Percentiles rank a stretch among this genome's conserved stretches.
Evolutionary conservation across 352 stramenopile species (phyloP).

Genomic region (Phytophthora podocarpi): DNA sequence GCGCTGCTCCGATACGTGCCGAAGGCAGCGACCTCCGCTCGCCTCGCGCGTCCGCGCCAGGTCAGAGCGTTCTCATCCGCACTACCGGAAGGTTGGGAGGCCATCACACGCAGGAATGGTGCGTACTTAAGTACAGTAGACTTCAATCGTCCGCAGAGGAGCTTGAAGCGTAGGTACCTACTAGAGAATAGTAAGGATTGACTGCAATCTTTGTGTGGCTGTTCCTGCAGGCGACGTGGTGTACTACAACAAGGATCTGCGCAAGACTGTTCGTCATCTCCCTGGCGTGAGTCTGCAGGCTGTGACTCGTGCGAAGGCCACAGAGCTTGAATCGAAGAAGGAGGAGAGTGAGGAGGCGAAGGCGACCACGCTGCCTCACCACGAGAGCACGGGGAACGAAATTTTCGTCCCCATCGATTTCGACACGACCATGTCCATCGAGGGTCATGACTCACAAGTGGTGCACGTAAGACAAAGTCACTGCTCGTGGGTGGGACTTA

Average conservation of each 20-base stretch:
- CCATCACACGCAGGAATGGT: conserved; percentile 68
- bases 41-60: not conserved
- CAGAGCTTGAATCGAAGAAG: conserved; percentile 10
- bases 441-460: conserved; percentile 88
- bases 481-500: not conserved
- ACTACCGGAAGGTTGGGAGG: conserved; percentile 64
- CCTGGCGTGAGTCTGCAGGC: conserved; percentile 35
- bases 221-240: conserved; percentile 54
- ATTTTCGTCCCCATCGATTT: conserved; percentile 86
- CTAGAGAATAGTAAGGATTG: too few species aligned
- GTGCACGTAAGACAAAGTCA: conserved; percentile 60
- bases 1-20: conserved; percentile 13
- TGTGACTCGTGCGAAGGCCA: conserved; percentile 3
- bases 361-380: conserved; percentile 18
- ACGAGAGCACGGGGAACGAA: conserved; percentile 52
- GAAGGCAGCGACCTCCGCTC: not conserved
- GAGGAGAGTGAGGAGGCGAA: conserved; percentile 10
- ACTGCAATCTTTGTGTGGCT: not conserved
- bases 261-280: conserved; percentile 64
- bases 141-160: not conserved
- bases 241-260: conserved; percentile 66
- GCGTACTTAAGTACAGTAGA: not conserved
- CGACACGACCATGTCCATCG: conserved; percentile 72
- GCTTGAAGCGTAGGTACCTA: too few species aligned
- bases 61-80: conserved; percentile 32